Evolutionary conservation across 2,329 filamentous ascomycete species (phyloP), one percentile per base, ranked within the genome.

Genomic region (Phyllosticta citriasiana): DNA sequence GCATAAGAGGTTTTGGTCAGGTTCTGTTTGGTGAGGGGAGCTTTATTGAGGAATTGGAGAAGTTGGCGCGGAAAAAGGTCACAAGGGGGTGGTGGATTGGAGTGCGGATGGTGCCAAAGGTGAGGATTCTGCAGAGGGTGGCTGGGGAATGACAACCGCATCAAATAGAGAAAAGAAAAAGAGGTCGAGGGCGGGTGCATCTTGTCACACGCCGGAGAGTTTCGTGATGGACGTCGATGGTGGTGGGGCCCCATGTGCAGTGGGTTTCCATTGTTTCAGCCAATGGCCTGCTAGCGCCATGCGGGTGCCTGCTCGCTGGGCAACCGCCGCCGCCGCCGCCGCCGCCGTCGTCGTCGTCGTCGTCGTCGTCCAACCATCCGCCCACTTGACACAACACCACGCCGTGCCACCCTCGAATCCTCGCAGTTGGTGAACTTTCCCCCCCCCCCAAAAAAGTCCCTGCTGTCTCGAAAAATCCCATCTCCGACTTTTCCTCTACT

Each of bases 31-130:
- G 26, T 1, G 52, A 47, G 14, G 40, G 14, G n/a, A 47, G 40
- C 16, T 19, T 16, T 14, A n/a, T 47, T 47, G 50, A 70, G 3
- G 63, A 65, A 8, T 59, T 62, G 64, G 71, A 75, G 59, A 66
- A 69, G 6, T 55, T 75, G 26, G 16, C 79, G 10, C 66, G 70
- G 35, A 59, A 68, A 25, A 63, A 74, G 19, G 35, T 78, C 10
- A 73, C 77, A 8, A 67, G 73, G 14, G 82, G 82, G 0, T 82
- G 79, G 72, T 85, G 83, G 83, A 75, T 78, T 26, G 78, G 81
- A 60, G 67, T 83, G 53, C 75, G 71, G 64, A 79, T 84, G 77
- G 76, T 78, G 67, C 79, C 81, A 40, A 81, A 77, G 68, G 74
- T 85, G 53, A 76, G 76, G 62, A 78, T 85, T 47, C 66, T 85